Conservation (phyloP, 331 rosid species). For the Arachis monticola region DNA sequence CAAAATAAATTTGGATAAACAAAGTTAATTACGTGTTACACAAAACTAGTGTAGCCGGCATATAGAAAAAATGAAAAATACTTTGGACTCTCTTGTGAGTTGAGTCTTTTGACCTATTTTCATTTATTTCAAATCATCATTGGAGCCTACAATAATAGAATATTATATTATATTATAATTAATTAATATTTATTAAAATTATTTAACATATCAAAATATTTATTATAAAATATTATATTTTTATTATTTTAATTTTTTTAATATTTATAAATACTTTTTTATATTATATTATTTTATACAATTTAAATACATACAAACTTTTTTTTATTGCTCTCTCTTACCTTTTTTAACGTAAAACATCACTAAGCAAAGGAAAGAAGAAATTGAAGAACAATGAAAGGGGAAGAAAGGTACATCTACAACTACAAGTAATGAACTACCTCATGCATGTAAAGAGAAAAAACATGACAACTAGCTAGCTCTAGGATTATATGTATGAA, state of each 20-base stretch:
- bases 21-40: conserved; percentile 18
- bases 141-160: background rate
- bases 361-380: background rate
- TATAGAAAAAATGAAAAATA: background rate
- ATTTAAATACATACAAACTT: too few relatives aligned
- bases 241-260: too few relatives aligned
- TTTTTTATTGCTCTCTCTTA: too few relatives aligned
- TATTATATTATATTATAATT: too few relatives aligned
- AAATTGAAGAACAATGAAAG: background rate
- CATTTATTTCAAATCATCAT: background rate
- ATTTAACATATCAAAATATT: too few relatives aligned
- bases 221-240: too few relatives aligned
- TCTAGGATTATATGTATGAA: background rate
- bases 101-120: conserved; percentile 16
- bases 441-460: background rate
- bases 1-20: background rate
- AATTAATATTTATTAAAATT: too few relatives aligned
- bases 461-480: too few relatives aligned
- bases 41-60: background rate
- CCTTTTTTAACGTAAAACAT: background rate
- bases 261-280: too few relatives aligned
- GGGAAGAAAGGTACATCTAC: background rate
- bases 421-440: background rate
- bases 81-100: conserved; percentile 3
- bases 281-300: too few relatives aligned